phyloP scores from a whole-genome alignment of 1,139 yeast genomes.

The Arxiozyma slooffiae region DNA sequence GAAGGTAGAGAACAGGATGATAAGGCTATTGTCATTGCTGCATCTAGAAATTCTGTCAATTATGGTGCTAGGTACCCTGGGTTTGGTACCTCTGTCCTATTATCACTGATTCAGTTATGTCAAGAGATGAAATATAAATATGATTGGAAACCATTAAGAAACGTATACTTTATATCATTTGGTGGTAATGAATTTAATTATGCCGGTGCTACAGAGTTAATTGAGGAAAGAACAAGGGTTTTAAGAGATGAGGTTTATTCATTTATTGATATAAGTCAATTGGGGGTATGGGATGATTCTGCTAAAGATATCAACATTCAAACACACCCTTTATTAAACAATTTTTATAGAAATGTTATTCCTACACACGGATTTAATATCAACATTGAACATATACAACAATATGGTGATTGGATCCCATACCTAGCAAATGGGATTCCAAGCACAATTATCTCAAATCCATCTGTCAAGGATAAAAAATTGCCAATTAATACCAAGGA shows the following conservation, averaged over 20 bases:
- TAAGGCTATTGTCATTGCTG: constrained; percentile 69
- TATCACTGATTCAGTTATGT: constrained; percentile 64
- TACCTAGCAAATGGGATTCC: constrained; percentile 53
- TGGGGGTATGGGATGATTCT: constrained; percentile 45
- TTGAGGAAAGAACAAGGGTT: constrained; percentile 46
- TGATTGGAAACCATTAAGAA: constrained; percentile 79
- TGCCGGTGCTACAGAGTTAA: constrained; percentile 80
- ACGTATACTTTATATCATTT: constrained; percentile 76
- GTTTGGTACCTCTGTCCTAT: constrained; percentile 64
- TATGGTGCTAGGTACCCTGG: constrained; percentile 65
- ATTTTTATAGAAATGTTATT: constrained; percentile 23
- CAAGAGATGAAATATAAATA: constrained; percentile 56
- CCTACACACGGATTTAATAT: constrained; percentile 19
- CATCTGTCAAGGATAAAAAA: constrained; percentile 33
- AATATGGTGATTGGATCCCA: constrained; percentile 59
- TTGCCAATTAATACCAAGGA: constrained; percentile 56
- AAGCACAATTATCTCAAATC: constrained; percentile 34
- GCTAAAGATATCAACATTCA: constrained; percentile 52
- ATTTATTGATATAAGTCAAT: constrained; percentile 52
- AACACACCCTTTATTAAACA: constrained; percentile 60
- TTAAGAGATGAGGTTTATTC: constrained; percentile 57
- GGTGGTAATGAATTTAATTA: constrained; percentile 76
- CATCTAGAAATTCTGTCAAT: constrained; percentile 71
- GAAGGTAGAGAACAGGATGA: constrained; percentile 74
- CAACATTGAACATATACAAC: constrained; percentile 33